These are phyloP conservation scores for Pseudomonodictys pantanalensis DNA, from an alignment of 495 filamentous ascomycete genomes.

Conservation along the genomic window DNA sequence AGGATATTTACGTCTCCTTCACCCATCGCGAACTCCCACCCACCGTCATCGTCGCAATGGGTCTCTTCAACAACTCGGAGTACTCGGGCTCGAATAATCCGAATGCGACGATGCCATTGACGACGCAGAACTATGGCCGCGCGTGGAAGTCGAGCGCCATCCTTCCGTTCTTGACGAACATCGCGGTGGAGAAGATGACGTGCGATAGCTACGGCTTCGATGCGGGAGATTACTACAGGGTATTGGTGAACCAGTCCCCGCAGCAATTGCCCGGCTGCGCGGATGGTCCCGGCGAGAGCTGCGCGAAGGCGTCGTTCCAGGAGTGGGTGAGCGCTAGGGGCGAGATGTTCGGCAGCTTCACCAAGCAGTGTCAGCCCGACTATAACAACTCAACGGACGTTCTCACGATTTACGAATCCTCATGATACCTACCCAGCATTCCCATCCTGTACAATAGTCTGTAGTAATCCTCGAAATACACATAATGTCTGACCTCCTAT, in stretches of 20 bases:
- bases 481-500: too few relatives aligned
- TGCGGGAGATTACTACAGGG: slow-evolving; percentile 27
- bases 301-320: slow-evolving; percentile 18
- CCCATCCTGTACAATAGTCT: too few relatives aligned
- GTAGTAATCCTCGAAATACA: too few relatives aligned
- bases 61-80: slow-evolving; percentile 51
- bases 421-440: too few relatives aligned
- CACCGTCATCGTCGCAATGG: slow-evolving; percentile 49
- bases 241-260: slow-evolving; percentile 37
- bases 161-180: slow-evolving; percentile 47
- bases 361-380: slow-evolving; percentile 33
- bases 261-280: slow-evolving; percentile 32
- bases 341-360: slow-evolving; percentile 33
- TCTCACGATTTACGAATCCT: slow-evolving; percentile 35
- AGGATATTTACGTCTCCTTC: slow-evolving; percentile 51
- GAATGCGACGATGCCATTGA: slow-evolving; percentile 51
- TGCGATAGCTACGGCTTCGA: slow-evolving; percentile 37
- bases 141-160: slow-evolving; percentile 49
- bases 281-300: slow-evolving; percentile 36
- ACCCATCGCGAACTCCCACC: slow-evolving; percentile 52
- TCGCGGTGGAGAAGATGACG: slow-evolving; percentile 45
- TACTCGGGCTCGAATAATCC: slow-evolving; percentile 33
- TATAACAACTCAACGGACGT: slow-evolving; percentile 35
- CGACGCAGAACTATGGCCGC: slow-evolving; percentile 47
- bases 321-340: slow-evolving; percentile 17